phyloP scores from a whole-genome alignment of 306 rosid genomes.

The Phaseolus lunatus region DNA sequence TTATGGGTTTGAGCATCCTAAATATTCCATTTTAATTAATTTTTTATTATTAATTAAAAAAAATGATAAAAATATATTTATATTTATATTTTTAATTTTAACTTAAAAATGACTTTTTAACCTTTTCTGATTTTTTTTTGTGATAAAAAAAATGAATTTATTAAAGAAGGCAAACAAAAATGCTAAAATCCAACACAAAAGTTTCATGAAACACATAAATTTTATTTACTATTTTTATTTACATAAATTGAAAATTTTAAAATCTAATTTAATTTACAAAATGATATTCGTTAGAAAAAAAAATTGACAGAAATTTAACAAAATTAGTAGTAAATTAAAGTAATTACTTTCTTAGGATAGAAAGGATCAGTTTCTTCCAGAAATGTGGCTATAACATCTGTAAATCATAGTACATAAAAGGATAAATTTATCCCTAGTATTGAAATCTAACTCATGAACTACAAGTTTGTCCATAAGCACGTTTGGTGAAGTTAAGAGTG shows the following conservation, averaged over 20 bases:
- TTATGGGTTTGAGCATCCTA: too few species aligned
- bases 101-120: background rate
- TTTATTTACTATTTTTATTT: too few species aligned
- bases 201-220: background rate
- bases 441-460: background rate
- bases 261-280: too few species aligned
- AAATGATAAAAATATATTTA: too few species aligned
- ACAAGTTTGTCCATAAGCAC: background rate
- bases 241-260: too few species aligned
- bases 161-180: background rate
- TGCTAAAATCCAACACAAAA: background rate
- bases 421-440: background rate
- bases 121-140: background rate
- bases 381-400: background rate
- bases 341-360: background rate
- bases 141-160: background rate
- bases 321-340: too few species aligned
- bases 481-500: background rate
- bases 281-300: too few species aligned
- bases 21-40: too few species aligned
- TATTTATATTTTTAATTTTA: background rate
- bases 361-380: background rate
- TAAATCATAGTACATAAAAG: background rate
- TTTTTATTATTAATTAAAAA: too few species aligned
- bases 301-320: too few species aligned